A percentile compares a stretch with the other conserved stretches of the same genome.
Evolutionary conservation across 2,329 filamentous ascomycete species (phyloP).

Genomic region (Xylariomycetidae sp.): DNA sequence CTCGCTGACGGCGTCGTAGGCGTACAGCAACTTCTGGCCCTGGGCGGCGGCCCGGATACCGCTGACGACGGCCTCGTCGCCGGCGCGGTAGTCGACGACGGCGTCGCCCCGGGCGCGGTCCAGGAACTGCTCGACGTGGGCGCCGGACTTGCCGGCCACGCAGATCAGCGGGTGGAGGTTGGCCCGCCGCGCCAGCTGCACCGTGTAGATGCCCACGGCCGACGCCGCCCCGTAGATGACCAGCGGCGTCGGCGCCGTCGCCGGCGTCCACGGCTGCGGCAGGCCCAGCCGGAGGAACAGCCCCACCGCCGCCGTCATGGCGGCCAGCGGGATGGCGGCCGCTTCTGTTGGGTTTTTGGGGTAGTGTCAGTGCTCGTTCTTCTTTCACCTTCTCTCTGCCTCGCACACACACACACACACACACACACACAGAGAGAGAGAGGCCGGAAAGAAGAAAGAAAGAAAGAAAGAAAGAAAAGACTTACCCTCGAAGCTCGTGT

Average conservation of each 20-base stretch:
- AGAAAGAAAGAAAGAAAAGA: neutral
- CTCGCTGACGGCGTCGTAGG: slow-evolving; percentile 53
- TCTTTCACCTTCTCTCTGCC: neutral
- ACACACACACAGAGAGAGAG: too few species aligned
- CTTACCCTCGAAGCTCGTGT: slow-evolving; percentile 43
- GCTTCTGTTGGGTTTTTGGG: slow-evolving; percentile 39
- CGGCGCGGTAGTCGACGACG: slow-evolving; percentile 55
- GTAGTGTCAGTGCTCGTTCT: neutral
- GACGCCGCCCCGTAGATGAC: slow-evolving; percentile 50
- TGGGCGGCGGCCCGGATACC: slow-evolving; percentile 30
- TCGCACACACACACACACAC: too few species aligned
- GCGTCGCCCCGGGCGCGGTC: slow-evolving; percentile 48
- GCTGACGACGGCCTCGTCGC: slow-evolving; percentile 43
- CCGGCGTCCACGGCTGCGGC: slow-evolving; percentile 41
- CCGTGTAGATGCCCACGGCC: slow-evolving; percentile 51
- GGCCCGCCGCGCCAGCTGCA: slow-evolving; percentile 47
- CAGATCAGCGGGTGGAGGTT: slow-evolving; percentile 58
- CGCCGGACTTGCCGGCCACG: slow-evolving; percentile 46
- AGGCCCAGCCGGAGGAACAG: slow-evolving; percentile 40
- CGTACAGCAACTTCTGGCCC: slow-evolving; percentile 38
- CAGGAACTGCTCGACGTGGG: slow-evolving; percentile 46
- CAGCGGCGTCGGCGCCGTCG: slow-evolving; percentile 25
- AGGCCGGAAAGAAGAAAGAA: too few species aligned
- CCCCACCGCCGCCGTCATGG: slow-evolving; percentile 46
- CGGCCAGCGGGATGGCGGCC: slow-evolving; percentile 50